Percentiles rank a stretch among this genome's conserved stretches.
These are phyloP conservation scores for Macrophomina pseudophaseolina DNA, from an alignment of 2,329 filamentous ascomycete species.

Conservation along the genomic window DNA sequence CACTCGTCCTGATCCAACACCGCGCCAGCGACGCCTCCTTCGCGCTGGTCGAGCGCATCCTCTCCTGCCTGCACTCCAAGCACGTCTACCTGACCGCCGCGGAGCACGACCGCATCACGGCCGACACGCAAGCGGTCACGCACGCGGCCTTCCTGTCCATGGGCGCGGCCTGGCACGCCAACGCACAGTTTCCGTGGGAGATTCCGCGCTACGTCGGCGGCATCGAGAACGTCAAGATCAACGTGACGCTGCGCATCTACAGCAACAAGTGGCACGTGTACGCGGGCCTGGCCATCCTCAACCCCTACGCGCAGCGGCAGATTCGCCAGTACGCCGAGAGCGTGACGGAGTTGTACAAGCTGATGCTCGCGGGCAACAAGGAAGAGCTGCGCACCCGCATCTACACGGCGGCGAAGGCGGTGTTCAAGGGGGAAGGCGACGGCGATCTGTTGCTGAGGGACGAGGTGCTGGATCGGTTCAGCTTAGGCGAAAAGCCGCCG, in stretches of 20 bases:
- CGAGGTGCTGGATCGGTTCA: slow-evolving; percentile 86
- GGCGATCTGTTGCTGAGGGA: slow-evolving; percentile 73
- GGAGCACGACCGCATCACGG: slow-evolving; percentile 95
- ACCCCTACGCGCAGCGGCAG: slow-evolving; percentile 88
- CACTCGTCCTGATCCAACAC: slow-evolving; percentile 90
- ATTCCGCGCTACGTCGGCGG: slow-evolving; percentile 93
- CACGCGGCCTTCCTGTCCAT: slow-evolving; percentile 95
- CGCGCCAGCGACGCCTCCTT: slow-evolving; percentile 80
- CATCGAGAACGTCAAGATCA: slow-evolving; percentile 99
- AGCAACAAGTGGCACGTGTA: slow-evolving; percentile 99
- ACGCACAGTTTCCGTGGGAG: slow-evolving; percentile 96
- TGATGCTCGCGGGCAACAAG: slow-evolving; percentile 87
- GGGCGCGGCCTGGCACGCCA: slow-evolving; percentile 97
- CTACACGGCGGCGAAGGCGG: slow-evolving; percentile 76
- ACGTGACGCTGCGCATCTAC: slow-evolving; percentile 96
- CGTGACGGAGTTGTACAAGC: slow-evolving; percentile 92
- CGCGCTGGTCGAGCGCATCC: slow-evolving; percentile 76
- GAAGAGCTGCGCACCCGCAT: slow-evolving; percentile 77
- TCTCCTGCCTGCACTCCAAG: slow-evolving; percentile 83
- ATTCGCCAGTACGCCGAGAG: slow-evolving; percentile 92
- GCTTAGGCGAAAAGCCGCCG: slow-evolving; percentile 71
- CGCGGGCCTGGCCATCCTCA: slow-evolving; percentile 93
- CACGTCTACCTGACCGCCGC: slow-evolving; percentile 85
- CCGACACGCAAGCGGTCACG: slow-evolving; percentile 96
- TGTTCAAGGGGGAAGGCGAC: slow-evolving; percentile 65